Base-by-base conservation (phyloP, 176 grass and related monocot species). In the Olyra latifolia region DNA sequence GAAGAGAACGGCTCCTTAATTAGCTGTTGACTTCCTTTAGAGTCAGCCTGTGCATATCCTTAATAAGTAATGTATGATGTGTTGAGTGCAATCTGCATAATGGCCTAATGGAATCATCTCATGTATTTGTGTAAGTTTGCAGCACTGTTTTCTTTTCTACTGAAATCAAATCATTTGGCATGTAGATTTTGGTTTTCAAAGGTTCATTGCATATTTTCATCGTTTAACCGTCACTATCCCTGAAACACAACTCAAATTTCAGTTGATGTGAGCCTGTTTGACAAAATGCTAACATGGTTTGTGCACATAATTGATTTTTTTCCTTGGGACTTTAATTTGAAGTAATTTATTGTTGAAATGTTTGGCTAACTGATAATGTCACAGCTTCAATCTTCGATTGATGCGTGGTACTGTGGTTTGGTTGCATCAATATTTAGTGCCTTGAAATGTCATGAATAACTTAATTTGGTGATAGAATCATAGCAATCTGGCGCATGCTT, bases 181-280 rank as follows among this genome's bases (percentile, higher is more conserved):
- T 70, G 22, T 0, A 67, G 19, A 9, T 58, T 42, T n/a, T 10
- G 1, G 11, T 43, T 39, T 42, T 40, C 20, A 19, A 50, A 59
- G 27, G 10, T 49, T 30, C 70, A 56, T 79, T 72, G 14, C 66
- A 64, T 85, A 23, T 47, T 55, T 32, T 25, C 6, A 74, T 74
- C 19, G 52, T 29, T 60, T 47, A 66, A 49, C 22, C 4, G 0
- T 49, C 61, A 41, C 1, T 5, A 24, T 9, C 13, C 25, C 8
- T 24, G 23, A 80, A 76, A 63, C 6, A 5, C 28, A 39, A 43
- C 3, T 52, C 25, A 87, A 69, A 40, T 40, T 71, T 80, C 8
- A 56, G 24, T 20, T 66, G 5, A 0, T 2, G 0, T 5, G 1
- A 28, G 7, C 20, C 28, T 25, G 29, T n/a, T 59, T 48, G 60